Evolutionary conservation across 2,329 filamentous ascomycete species (phyloP), one percentile per base, ranked within the genome.

Genomic region (Xylariaceae sp.): DNA sequence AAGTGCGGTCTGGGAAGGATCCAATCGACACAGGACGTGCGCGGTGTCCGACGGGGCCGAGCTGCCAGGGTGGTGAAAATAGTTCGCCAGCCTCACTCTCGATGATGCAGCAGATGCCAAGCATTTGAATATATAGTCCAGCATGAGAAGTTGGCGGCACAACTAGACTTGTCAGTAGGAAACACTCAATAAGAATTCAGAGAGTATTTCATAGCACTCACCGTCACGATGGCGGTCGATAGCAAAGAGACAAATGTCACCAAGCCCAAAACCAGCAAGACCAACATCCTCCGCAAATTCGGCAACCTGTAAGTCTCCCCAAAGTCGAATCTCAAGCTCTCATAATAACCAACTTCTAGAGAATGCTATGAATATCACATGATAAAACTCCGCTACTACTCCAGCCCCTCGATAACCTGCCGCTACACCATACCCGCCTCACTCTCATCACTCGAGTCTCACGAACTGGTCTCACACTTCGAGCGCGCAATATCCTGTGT

Each of bases 331-430:
- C 22, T 28, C 22, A 7, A 7, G 7, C 22, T 28, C 4, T 28
- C 4, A 28, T 28, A 28, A 28, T 28, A 28, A 28, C 22, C 4
- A 28, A 28, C 4, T 10, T 12, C 14, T 17, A 56, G 54, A 13
- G 54, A 56, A 36, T 48, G 51, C 7, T 63, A 62, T 46, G 56
- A 63, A 44, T 49, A 58, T 16, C 58, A 60, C 14, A 60, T 63
- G 60, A 47, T 63, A 46, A 18, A 54, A 19, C 47, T 65, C 18
- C 44, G 54, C 42, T 60, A 60, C 44, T 54, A 63, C 28, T 53
- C 55, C 13, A 55, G 56, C 40, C 62, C 54, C 10, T 18, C 50
- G 47, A 42, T 65, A 2, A 48, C 55, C 17, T 60, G 60, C 34
- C 61, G 59, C 39, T 65, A 60, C 49, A 38, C 13, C 12, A 45